These are phyloP conservation scores for Aspergillus persii DNA, from an alignment of 2,329 filamentous ascomycete species.

Conservation along the genomic window DNA sequence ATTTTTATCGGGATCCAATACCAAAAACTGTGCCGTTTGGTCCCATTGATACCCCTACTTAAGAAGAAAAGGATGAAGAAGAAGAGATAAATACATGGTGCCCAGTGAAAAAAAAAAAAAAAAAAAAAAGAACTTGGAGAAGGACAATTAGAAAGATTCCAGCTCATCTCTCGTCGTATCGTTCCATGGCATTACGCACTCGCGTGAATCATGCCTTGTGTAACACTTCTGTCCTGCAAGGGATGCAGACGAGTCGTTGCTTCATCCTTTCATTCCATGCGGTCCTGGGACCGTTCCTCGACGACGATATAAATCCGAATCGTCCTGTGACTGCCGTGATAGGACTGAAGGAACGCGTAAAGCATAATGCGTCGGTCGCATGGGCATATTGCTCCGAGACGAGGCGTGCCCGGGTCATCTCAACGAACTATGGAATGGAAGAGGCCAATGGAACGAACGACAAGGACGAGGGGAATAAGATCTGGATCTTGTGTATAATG, in stretches of 20 bases:
- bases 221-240: no score
- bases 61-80: not conserved
- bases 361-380: not conserved
- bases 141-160: no score
- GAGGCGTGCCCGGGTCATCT: not conserved
- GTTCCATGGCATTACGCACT: not conserved
- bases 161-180: not conserved
- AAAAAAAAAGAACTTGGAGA: no score
- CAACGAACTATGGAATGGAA: not conserved
- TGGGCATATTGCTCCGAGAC: not conserved
- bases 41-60: not conserved
- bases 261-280: no score
- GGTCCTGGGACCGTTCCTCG: no score
- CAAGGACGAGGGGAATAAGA: not conserved
- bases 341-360: no score
- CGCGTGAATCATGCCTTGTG: no score
- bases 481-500: not conserved
- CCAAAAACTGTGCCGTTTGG: not conserved
- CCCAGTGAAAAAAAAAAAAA: not conserved
- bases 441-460: not conserved
- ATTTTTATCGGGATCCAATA: slow-evolving; percentile 10
- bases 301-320: no score
- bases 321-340: no score
- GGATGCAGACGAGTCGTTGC: no score
- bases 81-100: not conserved